Percentiles rank a stretch among this genome's conserved stretches.
phyloP scores from a whole-genome alignment of 805 yeast species.

The Sugiyamaella chiloensis region DNA sequence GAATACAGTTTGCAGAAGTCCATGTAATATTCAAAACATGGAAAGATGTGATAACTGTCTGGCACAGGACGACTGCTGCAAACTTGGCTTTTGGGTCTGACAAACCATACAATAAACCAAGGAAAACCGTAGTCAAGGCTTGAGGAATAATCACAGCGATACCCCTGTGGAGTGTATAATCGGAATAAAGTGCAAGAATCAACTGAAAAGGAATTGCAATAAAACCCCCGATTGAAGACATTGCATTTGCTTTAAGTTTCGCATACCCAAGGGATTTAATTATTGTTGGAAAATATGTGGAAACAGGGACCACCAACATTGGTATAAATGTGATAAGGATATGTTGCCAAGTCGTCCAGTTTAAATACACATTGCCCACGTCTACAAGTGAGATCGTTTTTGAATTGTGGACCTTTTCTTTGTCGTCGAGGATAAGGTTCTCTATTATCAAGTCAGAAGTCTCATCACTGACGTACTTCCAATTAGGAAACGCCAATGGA shows the following conservation, averaged over 20 bases:
- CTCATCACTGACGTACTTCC: conserved; percentile 7
- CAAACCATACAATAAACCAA: conserved; percentile 11
- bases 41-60: conserved; percentile 11
- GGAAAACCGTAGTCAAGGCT: conserved; percentile 9
- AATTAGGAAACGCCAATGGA: conserved; percentile 14
- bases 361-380: conserved; percentile 46
- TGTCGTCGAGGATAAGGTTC: conserved; percentile 10
- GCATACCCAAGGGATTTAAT: conserved; percentile 55
- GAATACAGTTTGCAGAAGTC: conserved; percentile 18
- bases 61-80: conserved; percentile 14
- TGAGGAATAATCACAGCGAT: conserved; percentile 15
- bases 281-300: conserved; percentile 60
- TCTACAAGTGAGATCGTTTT: conserved; percentile 42
- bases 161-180: conserved; percentile 10
- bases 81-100: conserved; percentile 12
- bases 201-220: conserved; percentile 17
- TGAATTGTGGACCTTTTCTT: conserved; percentile 39
- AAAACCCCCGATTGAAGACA: conserved; percentile 34
- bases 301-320: conserved; percentile 55
- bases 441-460: conserved; percentile 3
- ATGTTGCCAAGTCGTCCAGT: conserved; percentile 48
- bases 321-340: conserved; percentile 53
- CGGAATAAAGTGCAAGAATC: conserved; percentile 13
- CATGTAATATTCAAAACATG: conserved; percentile 16
- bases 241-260: conserved; percentile 62